Evolutionary conservation across 225 moss, liverwort and hornwort genomes (phyloP).

Genomic region (Takakia lepidozioides): DNA sequence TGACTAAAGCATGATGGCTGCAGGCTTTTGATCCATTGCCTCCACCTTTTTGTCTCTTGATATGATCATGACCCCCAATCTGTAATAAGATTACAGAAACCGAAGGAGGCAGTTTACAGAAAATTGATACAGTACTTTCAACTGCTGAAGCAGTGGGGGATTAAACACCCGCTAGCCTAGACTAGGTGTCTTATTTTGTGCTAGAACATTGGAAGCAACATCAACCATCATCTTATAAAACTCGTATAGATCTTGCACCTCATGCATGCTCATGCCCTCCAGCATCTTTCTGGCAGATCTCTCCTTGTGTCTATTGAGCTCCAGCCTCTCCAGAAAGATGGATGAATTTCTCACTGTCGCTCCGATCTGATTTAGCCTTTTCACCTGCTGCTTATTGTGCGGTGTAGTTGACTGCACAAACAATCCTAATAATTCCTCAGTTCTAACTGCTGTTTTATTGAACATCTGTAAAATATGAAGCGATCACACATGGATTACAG

Average conservation of each 20-base stretch:
- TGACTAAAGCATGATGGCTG: no score
- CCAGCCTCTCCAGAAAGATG: constrained; percentile 55
- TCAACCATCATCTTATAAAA: constrained; percentile 84
- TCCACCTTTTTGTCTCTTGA: no score
- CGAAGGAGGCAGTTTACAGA: no score
- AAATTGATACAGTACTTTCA: no score
- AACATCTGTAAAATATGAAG: constrained; percentile 4
- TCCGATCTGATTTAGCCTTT: constrained; percentile 76
- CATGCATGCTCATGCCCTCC: constrained; percentile 50
- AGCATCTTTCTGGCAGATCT: constrained; percentile 54
- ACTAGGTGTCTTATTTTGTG: no score
- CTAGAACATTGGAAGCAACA: constrained; percentile 48
- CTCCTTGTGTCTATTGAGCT: constrained; percentile 46
- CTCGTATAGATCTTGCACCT: constrained; percentile 69
- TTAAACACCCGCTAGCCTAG: no score
- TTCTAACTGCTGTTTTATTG: constrained; percentile 1
- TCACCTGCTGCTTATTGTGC: constrained; percentile 75
- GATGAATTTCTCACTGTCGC: constrained; percentile 86
- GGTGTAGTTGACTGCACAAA: constrained; percentile 52
- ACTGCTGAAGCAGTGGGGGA: no score
- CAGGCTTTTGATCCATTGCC: no score
- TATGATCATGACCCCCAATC: no score
- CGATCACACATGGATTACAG: constrained; percentile 2
- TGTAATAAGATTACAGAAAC: no score
- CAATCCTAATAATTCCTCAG: no score